Base-by-base conservation (phyloP, 768 basidiomycete species). In the Hypholoma fasciculare region DNA sequence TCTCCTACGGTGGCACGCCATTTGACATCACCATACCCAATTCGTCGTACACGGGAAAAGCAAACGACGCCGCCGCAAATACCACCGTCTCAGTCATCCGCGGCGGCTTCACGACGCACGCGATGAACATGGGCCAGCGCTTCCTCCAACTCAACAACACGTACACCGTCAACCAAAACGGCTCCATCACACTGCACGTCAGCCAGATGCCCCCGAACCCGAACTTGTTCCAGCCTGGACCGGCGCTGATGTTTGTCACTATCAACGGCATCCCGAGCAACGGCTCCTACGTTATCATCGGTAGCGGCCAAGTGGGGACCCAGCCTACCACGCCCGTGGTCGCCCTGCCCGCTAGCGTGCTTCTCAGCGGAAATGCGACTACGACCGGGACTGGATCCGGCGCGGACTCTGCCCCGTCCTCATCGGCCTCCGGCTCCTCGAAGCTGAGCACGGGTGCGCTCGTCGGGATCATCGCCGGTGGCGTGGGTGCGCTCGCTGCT, bases 41-140 rank as follows among this genome's bases (percentile, higher is more conserved):
- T 1, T 75, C 75, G 0, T 88, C 87, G 16, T 92, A 91, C 72
- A 76, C 80, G 4, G 88, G 89, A 4, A 66, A 76, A 12, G 83
- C 84, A 12, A 89, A 92, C 65, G 80, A 81, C 46, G 88, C 90
- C 3, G 88, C 90, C 0, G 84, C 81, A 38, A 89, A 87, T 67
- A 83, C 90, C 12, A 87, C 84, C 2, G 88, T 96, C 11, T 86
- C 85, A 23, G 72, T 98, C 60, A 75, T 90, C 27, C 90, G 96
- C 23, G 82, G 86, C 3, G 96, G 96, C 0, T 92, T 88, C 77
- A 87, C 90, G 2, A 92, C 90, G 0, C 90, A 92, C 65, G 89
- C 82, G 39, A 90, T 92, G 89, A 92, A 91, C 77, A 92, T 92
- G 89, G 90, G 90, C 0, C 92, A 94, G 71, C 81, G 94, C 6